Evolutionary conservation across 2,329 filamentous ascomycete genomes (phyloP), one percentile per base, ranked within the genome.

Genomic region (Fusarium tjaetaba): DNA sequence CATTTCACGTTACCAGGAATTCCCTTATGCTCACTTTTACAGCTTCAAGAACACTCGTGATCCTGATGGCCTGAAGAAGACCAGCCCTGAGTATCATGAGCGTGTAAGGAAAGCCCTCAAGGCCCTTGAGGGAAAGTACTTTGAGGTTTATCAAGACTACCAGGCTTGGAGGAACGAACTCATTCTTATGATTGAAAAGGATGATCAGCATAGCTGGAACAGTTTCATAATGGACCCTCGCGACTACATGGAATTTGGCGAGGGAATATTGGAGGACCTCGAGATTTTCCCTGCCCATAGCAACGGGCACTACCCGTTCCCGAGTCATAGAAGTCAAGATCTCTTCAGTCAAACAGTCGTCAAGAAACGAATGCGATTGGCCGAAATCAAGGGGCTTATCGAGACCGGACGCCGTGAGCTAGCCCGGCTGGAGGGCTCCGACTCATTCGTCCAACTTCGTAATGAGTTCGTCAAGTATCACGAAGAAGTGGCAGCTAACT

Each of bases 191-290:
- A 5, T 36, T 18, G 72, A 75, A 34, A 22, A 36, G 15, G 5
- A 34, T 11, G 61, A 71, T 1, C 49, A 68, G 24, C 15, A 49
- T 38, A 36, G 42, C 20, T 75, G 69, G 69, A 75, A 75, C 39
- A 24, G 46, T 11, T 65, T 51, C n/a, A 48, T 73, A 10, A 55
- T 74, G 18, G 43, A 72, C n/a, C 70, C 70, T 24, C 30, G n/a
- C 11, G 11, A 22, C 6, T n/a, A 13, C 11, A 42, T 32, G 13
- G 7, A 13, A 30, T 11, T 60, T 22, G 7, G n/a, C 7, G 16
- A 30, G 9, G 18, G 34, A 3, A 36, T 65, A 22, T 7, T 65
- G 8, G 13, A 49, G 7, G 45, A 38, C 15, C 38, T 65, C 11
- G 36, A 65, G 39, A 26, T 26, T 26, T 26, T 26, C 26, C 26